phyloP scores from a whole-genome alignment of 495 filamentous ascomycete species.

The Niebla homalea region DNA sequence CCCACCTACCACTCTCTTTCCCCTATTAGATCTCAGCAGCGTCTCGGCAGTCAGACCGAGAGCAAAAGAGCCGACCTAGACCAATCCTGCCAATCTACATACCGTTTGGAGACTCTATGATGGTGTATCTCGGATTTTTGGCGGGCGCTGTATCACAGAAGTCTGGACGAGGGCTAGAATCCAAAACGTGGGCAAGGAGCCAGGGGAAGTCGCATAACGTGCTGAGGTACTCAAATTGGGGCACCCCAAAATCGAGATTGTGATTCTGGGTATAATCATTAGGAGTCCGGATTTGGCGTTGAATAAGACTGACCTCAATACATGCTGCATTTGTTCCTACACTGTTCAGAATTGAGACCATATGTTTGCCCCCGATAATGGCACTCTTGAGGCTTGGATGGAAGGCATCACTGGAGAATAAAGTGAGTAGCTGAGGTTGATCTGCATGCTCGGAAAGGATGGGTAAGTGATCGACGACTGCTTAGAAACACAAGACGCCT shows the following conservation, averaged over 20 bases:
- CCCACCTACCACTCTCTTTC: background rate
- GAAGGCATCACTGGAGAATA: constrained; percentile 88
- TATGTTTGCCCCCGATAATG: constrained; percentile 77
- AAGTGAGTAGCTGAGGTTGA: constrained; percentile 54
- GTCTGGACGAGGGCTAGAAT: constrained; percentile 64
- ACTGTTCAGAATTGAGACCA: constrained; percentile 78
- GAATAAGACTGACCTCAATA: constrained; percentile 44
- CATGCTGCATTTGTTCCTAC: constrained; percentile 62
- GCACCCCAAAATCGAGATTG: constrained; percentile 85
- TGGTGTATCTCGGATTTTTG: constrained; percentile 52
- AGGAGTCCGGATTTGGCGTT: background rate
- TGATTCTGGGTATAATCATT: constrained; percentile 48
- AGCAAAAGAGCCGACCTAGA: constrained; percentile 22
- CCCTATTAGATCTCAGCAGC: background rate
- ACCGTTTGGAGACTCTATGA: constrained; percentile 67
- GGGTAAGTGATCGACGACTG: constrained; percentile 62
- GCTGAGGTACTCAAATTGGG: constrained; percentile 59
- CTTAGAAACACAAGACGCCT: constrained; percentile 56
- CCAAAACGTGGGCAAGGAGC: constrained; percentile 75
- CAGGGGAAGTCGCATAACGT: constrained; percentile 73
- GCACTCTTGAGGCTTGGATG: constrained; percentile 79
- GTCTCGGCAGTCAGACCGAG: too few relatives aligned
- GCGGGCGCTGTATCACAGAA: constrained; percentile 53
- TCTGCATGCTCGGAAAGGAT: constrained; percentile 39
- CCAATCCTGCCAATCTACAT: constrained; percentile 79